phyloP scores from a whole-genome alignment of 352 stramenopile species.

The Phytophthora meadii region DNA sequence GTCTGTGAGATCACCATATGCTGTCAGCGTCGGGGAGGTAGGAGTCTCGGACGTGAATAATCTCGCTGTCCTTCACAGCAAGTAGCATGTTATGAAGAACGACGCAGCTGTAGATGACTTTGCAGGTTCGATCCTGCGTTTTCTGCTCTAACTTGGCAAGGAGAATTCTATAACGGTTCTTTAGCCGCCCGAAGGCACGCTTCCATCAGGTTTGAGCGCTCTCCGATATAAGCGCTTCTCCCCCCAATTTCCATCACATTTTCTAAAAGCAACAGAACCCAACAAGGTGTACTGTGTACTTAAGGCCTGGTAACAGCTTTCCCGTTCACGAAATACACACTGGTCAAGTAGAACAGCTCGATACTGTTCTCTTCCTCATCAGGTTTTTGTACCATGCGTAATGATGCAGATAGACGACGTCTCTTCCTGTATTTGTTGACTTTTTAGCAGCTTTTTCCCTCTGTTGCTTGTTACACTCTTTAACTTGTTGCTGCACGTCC shows the following conservation, averaged over 20 bases:
- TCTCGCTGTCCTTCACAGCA: no score
- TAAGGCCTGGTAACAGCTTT: conserved; percentile 31
- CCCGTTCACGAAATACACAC: conserved; percentile 17
- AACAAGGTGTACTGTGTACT: conserved; percentile 9
- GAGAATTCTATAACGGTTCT: no score
- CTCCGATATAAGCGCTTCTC: no score
- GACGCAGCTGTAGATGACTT: no score
- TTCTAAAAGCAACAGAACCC: conserved; percentile 17
- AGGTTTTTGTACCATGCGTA: conserved; percentile 16
- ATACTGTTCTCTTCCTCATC: not conserved
- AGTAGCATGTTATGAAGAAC: no score
- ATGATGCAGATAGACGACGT: conserved; percentile 26
- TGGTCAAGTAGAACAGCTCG: conserved; percentile 22
- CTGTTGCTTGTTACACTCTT: conserved; percentile 21
- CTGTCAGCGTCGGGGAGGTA: no score
- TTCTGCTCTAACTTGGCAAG: no score
- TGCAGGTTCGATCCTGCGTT: no score
- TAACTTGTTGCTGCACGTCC: conserved; percentile 24
- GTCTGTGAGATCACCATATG: no score
- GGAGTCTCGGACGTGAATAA: no score
- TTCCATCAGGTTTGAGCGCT: conserved; percentile 1
- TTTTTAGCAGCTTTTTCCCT: conserved; percentile 21
- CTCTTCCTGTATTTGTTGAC: conserved; percentile 31
- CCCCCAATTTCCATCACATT: not conserved
- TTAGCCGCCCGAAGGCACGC: conserved; percentile 10